These are phyloP conservation scores for Verticillium isaacii DNA, from an alignment of 2,329 filamentous ascomycete genomes.

Conservation along the genomic window DNA sequence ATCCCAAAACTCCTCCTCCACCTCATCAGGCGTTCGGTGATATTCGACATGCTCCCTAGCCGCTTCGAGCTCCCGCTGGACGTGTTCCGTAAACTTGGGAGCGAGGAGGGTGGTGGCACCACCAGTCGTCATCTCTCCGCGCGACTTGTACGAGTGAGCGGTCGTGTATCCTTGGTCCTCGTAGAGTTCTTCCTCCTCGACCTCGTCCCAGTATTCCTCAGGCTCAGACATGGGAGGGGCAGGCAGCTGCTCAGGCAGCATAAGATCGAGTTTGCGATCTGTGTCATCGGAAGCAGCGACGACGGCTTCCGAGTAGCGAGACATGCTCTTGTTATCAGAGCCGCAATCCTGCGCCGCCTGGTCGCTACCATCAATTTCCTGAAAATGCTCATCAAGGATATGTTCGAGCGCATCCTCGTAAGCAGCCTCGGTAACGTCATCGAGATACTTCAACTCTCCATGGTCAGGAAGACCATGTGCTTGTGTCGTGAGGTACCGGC, in stretches of 20 bases:
- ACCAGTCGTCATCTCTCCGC: conserved; percentile 56
- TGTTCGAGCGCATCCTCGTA: conserved; percentile 43
- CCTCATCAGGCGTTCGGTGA: conserved; percentile 64
- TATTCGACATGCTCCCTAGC: conserved; percentile 62
- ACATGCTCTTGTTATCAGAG: background rate
- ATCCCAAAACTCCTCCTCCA: conserved; percentile 87
- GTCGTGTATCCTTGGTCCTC: conserved; percentile 72
- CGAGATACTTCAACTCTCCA: conserved; percentile 16
- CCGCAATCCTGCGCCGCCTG: background rate
- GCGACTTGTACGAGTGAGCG: conserved; percentile 69
- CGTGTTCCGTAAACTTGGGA: conserved; percentile 65
- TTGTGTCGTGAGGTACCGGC: conserved; percentile 26
- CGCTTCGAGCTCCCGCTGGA: conserved; percentile 66
- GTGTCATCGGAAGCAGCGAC: background rate
- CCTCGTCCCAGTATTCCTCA: conserved; percentile 78
- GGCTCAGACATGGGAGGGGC: conserved; percentile 21
- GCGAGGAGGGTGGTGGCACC: conserved; percentile 58
- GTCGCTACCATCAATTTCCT: background rate
- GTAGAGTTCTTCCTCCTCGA: conserved; percentile 57
- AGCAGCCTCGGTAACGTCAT: conserved; percentile 32
- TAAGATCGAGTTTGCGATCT: background rate
- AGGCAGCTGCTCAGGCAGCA: conserved; percentile 5
- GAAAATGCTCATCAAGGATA: conserved; percentile 18
- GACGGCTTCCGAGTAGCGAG: conserved; percentile 3
- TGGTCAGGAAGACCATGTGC: background rate